Conservation (phyloP, 345 rosid genomes). For the Rhodamnia argentea region DNA sequence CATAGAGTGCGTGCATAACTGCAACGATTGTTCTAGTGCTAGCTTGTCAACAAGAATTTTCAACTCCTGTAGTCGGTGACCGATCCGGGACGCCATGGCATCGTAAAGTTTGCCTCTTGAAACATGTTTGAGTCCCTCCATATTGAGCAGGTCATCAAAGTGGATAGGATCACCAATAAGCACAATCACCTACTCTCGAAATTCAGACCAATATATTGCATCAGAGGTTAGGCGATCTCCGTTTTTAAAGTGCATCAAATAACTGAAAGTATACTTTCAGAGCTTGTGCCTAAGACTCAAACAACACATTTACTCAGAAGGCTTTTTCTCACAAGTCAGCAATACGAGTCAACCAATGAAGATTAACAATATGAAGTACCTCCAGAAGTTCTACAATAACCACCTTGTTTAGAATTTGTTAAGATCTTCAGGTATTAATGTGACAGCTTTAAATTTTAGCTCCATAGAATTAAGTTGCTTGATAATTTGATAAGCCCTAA, state of each 20-base stretch:
- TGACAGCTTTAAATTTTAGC: neutral
- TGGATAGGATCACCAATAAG: constrained; percentile 78
- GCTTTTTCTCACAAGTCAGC: neutral
- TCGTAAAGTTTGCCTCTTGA: constrained; percentile 75
- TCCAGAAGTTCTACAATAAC: neutral
- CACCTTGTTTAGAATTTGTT: neutral
- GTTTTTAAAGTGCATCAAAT: neutral
- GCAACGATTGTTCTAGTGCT: constrained; percentile 33
- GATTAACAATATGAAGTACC: neutral
- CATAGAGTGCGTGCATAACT: constrained; percentile 3
- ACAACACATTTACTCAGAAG: neutral
- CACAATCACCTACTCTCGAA: constrained; percentile 56
- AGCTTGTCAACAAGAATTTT: constrained; percentile 61
- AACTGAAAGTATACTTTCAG: neutral
- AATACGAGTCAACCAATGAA: neutral
- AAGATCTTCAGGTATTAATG: neutral
- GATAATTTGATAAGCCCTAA: neutral
- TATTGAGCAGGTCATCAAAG: constrained; percentile 52
- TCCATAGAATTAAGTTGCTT: neutral
- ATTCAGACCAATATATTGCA: neutral
- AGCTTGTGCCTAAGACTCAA: neutral
- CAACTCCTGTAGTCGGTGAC: constrained; percentile 42
- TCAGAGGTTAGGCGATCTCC: neutral
- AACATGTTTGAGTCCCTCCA: constrained; percentile 26
- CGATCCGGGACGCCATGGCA: constrained; percentile 73